phyloP scores from a whole-genome alignment of 352 stramenopile species.

The Phytophthora europaea region DNA sequence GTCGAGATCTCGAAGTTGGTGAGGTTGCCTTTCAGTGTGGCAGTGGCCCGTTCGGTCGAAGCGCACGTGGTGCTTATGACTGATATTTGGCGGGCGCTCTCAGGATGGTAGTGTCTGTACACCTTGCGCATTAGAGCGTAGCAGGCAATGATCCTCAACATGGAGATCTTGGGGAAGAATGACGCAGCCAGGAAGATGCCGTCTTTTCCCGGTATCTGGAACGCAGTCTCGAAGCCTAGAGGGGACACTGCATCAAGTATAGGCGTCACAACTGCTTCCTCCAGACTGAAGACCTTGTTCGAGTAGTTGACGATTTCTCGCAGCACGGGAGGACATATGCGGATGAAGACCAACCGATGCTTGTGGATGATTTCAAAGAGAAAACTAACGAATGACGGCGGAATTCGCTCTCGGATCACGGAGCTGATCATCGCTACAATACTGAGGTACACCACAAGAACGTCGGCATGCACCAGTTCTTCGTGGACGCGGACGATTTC shows the following conservation, averaged over 20 bases:
- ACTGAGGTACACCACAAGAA: conserved; percentile 40
- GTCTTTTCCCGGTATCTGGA: background rate
- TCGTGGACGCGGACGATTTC: conserved; percentile 25
- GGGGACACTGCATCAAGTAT: background rate
- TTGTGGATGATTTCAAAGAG: conserved; percentile 25
- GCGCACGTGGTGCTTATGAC: background rate
- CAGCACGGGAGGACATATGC: background rate
- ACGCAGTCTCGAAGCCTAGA: background rate
- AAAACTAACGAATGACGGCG: conserved; percentile 26
- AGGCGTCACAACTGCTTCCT: background rate
- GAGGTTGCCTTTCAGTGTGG: background rate
- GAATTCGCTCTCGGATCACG: conserved; percentile 24
- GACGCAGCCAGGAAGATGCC: background rate
- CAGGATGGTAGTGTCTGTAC: background rate
- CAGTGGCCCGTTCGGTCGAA: background rate
- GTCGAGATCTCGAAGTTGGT: conserved; percentile 1
- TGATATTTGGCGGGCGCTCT: background rate
- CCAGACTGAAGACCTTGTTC: background rate
- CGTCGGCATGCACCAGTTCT: conserved; percentile 32
- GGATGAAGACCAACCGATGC: background rate
- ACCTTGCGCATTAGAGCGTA: background rate
- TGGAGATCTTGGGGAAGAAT: conserved; percentile 1
- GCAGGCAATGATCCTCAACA: background rate
- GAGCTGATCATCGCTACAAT: conserved; percentile 17
- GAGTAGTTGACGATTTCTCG: background rate